A percentile compares a stretch with the other conserved stretches of the same genome.
Evolutionary conservation across 1,139 yeast species (phyloP).

Genomic region (Candida frijolesensis): DNA sequence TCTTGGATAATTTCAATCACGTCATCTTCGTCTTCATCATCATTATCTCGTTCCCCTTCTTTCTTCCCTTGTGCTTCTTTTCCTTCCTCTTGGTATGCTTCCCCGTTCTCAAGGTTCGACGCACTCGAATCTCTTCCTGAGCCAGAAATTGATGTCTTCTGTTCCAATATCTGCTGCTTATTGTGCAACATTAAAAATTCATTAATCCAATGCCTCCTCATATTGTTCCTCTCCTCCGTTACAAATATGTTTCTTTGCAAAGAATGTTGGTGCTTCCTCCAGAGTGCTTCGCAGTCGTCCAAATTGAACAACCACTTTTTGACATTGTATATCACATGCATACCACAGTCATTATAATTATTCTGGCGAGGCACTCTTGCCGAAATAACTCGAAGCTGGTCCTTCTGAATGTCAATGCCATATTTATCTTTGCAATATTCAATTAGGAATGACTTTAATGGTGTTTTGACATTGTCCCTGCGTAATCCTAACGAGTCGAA

Average conservation of each 20-base stretch:
- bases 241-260: conserved; percentile 23
- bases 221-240: conserved; percentile 34
- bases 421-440: conserved; percentile 72
- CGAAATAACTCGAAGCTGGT: conserved; percentile 42
- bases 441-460: conserved; percentile 64
- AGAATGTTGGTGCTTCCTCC: conserved; percentile 35
- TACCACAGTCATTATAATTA: conserved; percentile 93
- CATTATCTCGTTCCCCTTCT: conserved; percentile 8
- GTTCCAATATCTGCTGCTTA: background rate
- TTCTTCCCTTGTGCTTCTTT: background rate
- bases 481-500: conserved; percentile 75
- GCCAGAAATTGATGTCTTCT: background rate
- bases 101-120: background rate
- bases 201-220: conserved; percentile 34
- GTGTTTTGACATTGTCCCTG: conserved; percentile 55
- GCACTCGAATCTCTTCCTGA: background rate
- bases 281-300: conserved; percentile 48
- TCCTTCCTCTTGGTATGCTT: conserved; percentile 14
- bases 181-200: conserved; percentile 29
- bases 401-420: conserved; percentile 46
- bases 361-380: conserved; percentile 81
- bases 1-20: conserved; percentile 19
- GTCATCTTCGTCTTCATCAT: conserved; percentile 28
- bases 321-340: conserved; percentile 83
- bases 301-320: conserved; percentile 62